Evolutionary conservation across 2,329 filamentous ascomycete genomes (phyloP), one percentile per base, ranked within the genome.

Genomic region (Colletotrichum tamarilloi): DNA sequence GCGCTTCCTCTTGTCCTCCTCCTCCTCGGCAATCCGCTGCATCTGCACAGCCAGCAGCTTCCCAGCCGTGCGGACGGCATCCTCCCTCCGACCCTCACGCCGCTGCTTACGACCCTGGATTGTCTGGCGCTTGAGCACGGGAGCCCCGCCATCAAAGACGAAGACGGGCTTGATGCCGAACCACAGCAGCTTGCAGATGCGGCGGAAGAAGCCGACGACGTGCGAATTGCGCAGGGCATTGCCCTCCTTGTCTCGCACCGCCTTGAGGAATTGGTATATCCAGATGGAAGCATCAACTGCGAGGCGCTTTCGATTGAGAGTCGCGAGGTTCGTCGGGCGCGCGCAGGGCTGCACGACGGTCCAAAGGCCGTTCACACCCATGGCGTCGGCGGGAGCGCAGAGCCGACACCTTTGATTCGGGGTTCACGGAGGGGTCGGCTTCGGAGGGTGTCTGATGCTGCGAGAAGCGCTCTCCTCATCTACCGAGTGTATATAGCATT

Each of bases 211-310:
- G 52, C 97, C 97, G 56, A 99, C 94, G 46, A 99, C 91, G 80
- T 99, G 97, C 35, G 94, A 96, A 85, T 98, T 99, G 76, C 95
- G 94, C 65, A 99, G 88, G 1, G 97, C 97, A 80, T 99, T 98
- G 67, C 97, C 97, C 84, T 99, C 97, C 80, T 98, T 98, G 84
- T 99, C 97, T 78, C 97, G 95, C 12, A 99, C 97, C 11, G 97
- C 97, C 85, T 99, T 99, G 78, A 99, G 91, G 80, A 99, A 99
- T 81, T 99, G 97, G 87, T 99, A 99, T 78, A 99, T 98, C 97
- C 97, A 99, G 81, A 99, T 99, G 14, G 95, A 98, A 72, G 97
- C 97, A 84, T 99, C 97, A 77, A 99, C 95, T 59, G 97, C 97
- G 62, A 99, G 93, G 19, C 97, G 95, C 85, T 98, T 98, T 77